These are phyloP conservation scores for Malbranchea cinnamomea DNA, from an alignment of 2,329 filamentous ascomycete species.

Conservation along the genomic window DNA sequence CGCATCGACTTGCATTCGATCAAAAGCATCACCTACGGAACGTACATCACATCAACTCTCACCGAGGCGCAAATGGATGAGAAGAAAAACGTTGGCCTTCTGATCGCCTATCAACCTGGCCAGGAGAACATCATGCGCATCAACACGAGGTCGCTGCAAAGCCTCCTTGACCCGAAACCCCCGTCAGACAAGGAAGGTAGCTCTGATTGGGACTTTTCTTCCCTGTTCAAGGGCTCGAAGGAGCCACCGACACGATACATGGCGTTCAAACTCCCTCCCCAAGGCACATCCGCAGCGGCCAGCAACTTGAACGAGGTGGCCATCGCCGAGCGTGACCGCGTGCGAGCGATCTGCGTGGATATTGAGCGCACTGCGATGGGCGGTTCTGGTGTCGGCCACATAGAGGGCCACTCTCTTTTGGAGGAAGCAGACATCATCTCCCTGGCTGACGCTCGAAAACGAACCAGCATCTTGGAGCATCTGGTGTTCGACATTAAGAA, in stretches of 20 bases:
- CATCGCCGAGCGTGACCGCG: conserved; percentile 37
- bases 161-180: conserved; percentile 35
- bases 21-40: conserved; percentile 57
- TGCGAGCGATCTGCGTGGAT: conserved; percentile 55
- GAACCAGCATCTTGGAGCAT: conserved; percentile 73
- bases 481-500: conserved; percentile 84
- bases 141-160: conserved; percentile 66
- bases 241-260: conserved; percentile 20
- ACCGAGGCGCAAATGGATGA: conserved; percentile 64
- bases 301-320: conserved; percentile 11
- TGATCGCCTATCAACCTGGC: conserved; percentile 60
- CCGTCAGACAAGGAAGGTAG: conserved; percentile 1
- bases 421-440: conserved; percentile 62
- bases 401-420: conserved; percentile 23
- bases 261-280: conserved; percentile 29
- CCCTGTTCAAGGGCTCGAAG: conserved; percentile 24
- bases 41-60: conserved; percentile 81
- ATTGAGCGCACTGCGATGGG: conserved; percentile 51
- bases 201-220: conserved; percentile 26
- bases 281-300: conserved; percentile 17
- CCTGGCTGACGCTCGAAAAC: conserved; percentile 69
- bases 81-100: conserved; percentile 66
- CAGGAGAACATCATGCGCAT: conserved; percentile 58
- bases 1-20: conserved; percentile 65
- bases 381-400: conserved; percentile 20